Base-by-base conservation (phyloP, 2,329 filamentous ascomycete genomes). In the Aspergillus vadensis region DNA sequence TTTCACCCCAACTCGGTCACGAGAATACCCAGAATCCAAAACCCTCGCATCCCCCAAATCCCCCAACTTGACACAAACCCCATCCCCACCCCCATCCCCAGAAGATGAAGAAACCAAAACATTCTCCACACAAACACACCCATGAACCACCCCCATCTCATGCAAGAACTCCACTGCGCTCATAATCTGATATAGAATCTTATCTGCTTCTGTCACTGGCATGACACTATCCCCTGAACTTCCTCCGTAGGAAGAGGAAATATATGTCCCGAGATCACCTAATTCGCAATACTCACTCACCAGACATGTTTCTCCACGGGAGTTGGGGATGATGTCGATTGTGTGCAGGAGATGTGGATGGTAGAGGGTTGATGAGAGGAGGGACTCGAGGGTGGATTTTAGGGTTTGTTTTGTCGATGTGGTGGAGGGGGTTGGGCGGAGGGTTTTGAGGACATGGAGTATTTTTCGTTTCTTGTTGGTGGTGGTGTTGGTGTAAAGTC, bases 41-140 rank as follows among this genome's bases (percentile, higher is more conserved):
- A 49, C 23, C 39, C 56, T 57, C 15, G 63, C 70, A 23, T 67
- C 44, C 94, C 93, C 94, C 72, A 98, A 97, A 67, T 97, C 94
- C 9, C 93, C 92, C 62, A 98, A 93, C 66, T 96, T 95, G 25
- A 96, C 90, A 63, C 92, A 91, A 57, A 44, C n/a, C 44, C 44
- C 14, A 10, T 21, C n/a, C 19, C 17, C 43, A 14, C 6, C n/a
- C 21, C 8, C 17, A 47, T 25, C 43, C 2, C 2, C 21, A 25
- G 19, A 47, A 91, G 4, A 23, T 15, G 19, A 47, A 91, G 4
- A 23, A 23, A 23, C 4, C 21, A 23, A 23, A 23, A 23, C 95
- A 65, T 97, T 97, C 70, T 97, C 93, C 0, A 94, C 92, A 73
- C 97, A 97, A 68, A 98, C 85, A 70, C 97, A 93, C 51, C 94